These are phyloP conservation scores for Scytalidium lignicola DNA, from an alignment of 2,329 filamentous ascomycete species.

Conservation along the genomic window DNA sequence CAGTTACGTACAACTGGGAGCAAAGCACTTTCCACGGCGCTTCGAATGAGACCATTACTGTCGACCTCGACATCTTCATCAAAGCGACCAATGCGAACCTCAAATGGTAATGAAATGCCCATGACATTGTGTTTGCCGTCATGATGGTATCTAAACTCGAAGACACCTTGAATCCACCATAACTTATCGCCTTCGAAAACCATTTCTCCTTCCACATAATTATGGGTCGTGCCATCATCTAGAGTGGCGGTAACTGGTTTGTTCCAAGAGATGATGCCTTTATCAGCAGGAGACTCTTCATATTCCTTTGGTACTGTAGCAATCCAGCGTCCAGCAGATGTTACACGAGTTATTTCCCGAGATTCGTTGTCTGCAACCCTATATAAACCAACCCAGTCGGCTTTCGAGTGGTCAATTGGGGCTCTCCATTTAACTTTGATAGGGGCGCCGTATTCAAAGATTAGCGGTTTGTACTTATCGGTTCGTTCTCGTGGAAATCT, in stretches of 20 bases:
- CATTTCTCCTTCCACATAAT: constrained; percentile 73
- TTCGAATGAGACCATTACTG: constrained; percentile 55
- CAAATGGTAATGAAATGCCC: constrained; percentile 89
- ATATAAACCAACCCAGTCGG: constrained; percentile 95
- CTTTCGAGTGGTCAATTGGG: constrained; percentile 78
- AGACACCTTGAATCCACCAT: constrained; percentile 95
- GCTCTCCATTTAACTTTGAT: constrained; percentile 89
- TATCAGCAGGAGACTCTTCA: constrained; percentile 69
- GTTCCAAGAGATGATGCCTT: constrained; percentile 69
- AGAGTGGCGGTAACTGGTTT: constrained; percentile 42
- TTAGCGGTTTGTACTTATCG: constrained; percentile 64
- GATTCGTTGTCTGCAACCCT: constrained; percentile 92
- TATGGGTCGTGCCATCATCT: constrained; percentile 43
- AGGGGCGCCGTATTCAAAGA: constrained; percentile 84
- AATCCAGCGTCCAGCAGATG: constrained; percentile 85
- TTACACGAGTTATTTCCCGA: constrained; percentile 75
- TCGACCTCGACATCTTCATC: constrained; percentile 64
- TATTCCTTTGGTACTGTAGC: constrained; percentile 73
- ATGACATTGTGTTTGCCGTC: constrained; percentile 89
- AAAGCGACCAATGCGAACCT: constrained; percentile 78
- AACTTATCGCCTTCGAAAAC: constrained; percentile 87
- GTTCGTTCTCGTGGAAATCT: constrained; percentile 58
- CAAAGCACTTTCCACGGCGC: constrained; percentile 69
- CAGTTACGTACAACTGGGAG: constrained; percentile 86
- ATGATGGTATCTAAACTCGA: constrained; percentile 97